Evolutionary conservation across 768 basidiomycete species (phyloP).

Genomic region (Suillus variegatus): DNA sequence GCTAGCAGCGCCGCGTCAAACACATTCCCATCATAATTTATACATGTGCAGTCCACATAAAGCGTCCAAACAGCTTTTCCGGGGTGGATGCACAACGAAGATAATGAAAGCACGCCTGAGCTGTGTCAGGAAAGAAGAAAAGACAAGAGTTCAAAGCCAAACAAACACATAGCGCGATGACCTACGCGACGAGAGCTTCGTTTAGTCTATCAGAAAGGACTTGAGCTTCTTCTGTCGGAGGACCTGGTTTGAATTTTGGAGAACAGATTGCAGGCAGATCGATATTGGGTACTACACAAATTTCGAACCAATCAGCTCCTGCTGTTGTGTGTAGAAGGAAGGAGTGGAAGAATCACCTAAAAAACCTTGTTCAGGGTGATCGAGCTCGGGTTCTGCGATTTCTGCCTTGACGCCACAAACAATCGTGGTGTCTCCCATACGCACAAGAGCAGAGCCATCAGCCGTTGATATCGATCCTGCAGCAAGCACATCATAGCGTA

Average conservation of each 20-base stretch:
- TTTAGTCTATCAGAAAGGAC: slow-evolving; percentile 83
- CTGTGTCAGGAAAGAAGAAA: slow-evolving; percentile 37
- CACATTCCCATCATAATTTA: slow-evolving; percentile 96
- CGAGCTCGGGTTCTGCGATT: slow-evolving; percentile 86
- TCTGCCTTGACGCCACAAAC: slow-evolving; percentile 97
- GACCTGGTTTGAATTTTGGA: slow-evolving; percentile 92
- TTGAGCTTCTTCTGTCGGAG: slow-evolving; percentile 93
- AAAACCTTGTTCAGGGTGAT: slow-evolving; percentile 74
- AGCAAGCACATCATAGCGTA: background rate
- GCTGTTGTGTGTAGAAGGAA: background rate
- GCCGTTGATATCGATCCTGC: slow-evolving; percentile 93
- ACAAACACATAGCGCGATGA: slow-evolving; percentile 13
- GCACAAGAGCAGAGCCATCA: slow-evolving; percentile 87
- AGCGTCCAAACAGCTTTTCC: slow-evolving; percentile 88
- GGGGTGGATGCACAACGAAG: slow-evolving; percentile 76
- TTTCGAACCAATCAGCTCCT: background rate
- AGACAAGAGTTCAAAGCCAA: slow-evolving; percentile 4
- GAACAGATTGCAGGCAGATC: slow-evolving; percentile 94
- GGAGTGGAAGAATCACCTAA: slow-evolving; percentile 55
- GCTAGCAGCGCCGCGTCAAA: slow-evolving; percentile 90
- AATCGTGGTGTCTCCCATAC: slow-evolving; percentile 90
- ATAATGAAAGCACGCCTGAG: slow-evolving; percentile 62
- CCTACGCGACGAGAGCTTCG: slow-evolving; percentile 74
- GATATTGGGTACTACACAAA: slow-evolving; percentile 79
- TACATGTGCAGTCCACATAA: slow-evolving; percentile 94